phyloP scores from a whole-genome alignment of 441 rosid species.

The Bruguiera hainesii region DNA sequence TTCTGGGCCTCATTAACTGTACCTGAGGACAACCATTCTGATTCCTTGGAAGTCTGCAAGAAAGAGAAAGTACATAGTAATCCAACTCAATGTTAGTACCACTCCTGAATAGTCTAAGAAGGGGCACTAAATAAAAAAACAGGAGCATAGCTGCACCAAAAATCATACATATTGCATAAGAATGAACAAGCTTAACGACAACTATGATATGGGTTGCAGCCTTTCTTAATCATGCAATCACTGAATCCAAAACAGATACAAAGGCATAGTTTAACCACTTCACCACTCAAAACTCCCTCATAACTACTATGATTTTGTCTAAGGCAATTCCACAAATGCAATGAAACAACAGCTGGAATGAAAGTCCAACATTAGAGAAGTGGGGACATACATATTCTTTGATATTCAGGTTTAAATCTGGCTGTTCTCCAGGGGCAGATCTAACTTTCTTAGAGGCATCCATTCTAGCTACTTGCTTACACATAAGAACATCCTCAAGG shows the following conservation, averaged over 20 bases:
- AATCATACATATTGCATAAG: background rate
- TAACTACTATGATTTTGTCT: slow-evolving; percentile 6
- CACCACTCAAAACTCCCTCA: background rate
- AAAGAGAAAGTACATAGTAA: slow-evolving; percentile 14
- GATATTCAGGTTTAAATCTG: slow-evolving; percentile 43
- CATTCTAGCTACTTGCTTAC: slow-evolving; percentile 64
- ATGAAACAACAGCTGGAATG: slow-evolving; percentile 6
- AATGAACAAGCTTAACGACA: background rate
- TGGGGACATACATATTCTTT: slow-evolving; percentile 35
- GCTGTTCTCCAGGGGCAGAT: slow-evolving; percentile 48
- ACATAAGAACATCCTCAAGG: slow-evolving; percentile 62
- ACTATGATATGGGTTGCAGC: background rate
- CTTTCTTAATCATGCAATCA: slow-evolving; percentile 3
- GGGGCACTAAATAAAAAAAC: background rate
- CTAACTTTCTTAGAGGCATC: slow-evolving; percentile 46
- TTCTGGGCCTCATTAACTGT: slow-evolving; percentile 33
- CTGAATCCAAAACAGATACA: background rate
- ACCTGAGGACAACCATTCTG: slow-evolving; percentile 43
- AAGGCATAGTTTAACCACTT: background rate
- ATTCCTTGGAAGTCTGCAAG: slow-evolving; percentile 43
- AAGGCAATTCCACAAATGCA: background rate
- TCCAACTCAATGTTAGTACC: slow-evolving; percentile 17
- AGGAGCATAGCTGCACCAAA: background rate
- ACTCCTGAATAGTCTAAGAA: slow-evolving; percentile 5
- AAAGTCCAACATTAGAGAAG: slow-evolving; percentile 8